phyloP scores from a whole-genome alignment of 1,284 basidiomycete genomes.

The Tylopilus orsonianus region DNA sequence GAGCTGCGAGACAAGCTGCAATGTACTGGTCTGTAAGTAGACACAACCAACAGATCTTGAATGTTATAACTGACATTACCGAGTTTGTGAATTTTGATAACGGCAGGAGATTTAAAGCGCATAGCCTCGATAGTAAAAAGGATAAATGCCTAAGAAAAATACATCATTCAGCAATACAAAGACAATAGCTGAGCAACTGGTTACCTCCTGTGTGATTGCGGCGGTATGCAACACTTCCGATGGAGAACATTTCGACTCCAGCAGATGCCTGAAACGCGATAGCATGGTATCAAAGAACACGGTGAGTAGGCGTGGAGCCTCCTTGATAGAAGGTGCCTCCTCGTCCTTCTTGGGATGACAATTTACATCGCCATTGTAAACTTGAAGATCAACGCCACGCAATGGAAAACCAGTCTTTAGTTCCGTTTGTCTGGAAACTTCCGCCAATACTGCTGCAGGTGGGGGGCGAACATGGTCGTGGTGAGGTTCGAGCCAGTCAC shows the following conservation, averaged over 20 bases:
- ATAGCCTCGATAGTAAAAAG: slow-evolving; percentile 62
- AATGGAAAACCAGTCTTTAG: slow-evolving; percentile 66
- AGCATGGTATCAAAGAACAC: slow-evolving; percentile 64
- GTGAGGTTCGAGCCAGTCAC: slow-evolving; percentile 73
- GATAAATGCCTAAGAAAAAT: slow-evolving; percentile 55
- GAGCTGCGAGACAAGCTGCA: slow-evolving; percentile 63
- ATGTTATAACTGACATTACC: slow-evolving; percentile 48
- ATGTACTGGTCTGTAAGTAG: slow-evolving; percentile 2
- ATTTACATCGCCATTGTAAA: slow-evolving; percentile 45
- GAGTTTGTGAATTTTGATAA: slow-evolving; percentile 72
- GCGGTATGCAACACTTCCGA: slow-evolving; percentile 67
- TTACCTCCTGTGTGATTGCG: slow-evolving; percentile 71
- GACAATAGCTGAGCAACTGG: neutral
- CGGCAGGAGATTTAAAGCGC: slow-evolving; percentile 66
- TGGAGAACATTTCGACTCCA: slow-evolving; percentile 38
- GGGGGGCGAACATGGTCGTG: slow-evolving; percentile 70
- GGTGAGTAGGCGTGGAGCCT: slow-evolving; percentile 53
- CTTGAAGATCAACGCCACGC: slow-evolving; percentile 56
- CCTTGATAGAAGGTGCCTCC: slow-evolving; percentile 59
- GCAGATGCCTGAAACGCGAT: slow-evolving; percentile 46
- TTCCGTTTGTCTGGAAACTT: slow-evolving; percentile 68
- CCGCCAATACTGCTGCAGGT: slow-evolving; percentile 65
- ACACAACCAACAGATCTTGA: neutral
- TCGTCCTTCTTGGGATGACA: slow-evolving; percentile 66
- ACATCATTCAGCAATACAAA: slow-evolving; percentile 9